Conservation (phyloP, 202 grass and related monocot genomes). For the Schoenoplectus triqueter region DNA sequence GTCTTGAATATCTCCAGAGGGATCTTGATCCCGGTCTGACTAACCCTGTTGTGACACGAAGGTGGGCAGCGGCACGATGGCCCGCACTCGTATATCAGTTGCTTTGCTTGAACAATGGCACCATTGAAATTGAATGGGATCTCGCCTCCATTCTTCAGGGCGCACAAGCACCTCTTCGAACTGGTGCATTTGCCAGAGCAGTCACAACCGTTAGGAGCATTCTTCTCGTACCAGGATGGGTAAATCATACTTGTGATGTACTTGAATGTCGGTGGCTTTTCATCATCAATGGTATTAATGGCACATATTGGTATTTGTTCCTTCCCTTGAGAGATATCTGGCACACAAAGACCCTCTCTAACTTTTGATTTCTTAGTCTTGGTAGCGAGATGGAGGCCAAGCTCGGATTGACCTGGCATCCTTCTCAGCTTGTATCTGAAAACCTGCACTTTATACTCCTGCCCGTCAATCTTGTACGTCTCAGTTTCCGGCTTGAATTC, state of each 20-base stretch:
- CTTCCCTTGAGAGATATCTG: slow-evolving; percentile 72
- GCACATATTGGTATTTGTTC: slow-evolving; percentile 79
- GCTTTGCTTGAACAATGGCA: slow-evolving; percentile 68
- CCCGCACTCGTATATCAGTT: slow-evolving; percentile 82
- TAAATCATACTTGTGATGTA: slow-evolving; percentile 68
- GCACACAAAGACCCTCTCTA: slow-evolving; percentile 70
- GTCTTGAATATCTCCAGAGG: slow-evolving; percentile 76
- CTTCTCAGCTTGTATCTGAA: slow-evolving; percentile 72
- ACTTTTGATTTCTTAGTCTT: slow-evolving; percentile 69
- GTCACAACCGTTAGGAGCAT: slow-evolving; percentile 62
- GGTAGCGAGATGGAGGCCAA: slow-evolving; percentile 68
- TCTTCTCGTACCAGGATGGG: slow-evolving; percentile 65
- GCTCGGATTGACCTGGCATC: slow-evolving; percentile 75
- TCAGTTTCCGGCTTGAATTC: slow-evolving; percentile 50
- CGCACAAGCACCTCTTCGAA: slow-evolving; percentile 70
- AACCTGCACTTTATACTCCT: slow-evolving; percentile 45
- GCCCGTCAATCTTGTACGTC: slow-evolving; percentile 41
- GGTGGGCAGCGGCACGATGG: slow-evolving; percentile 77
- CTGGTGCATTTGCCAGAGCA: slow-evolving; percentile 61
- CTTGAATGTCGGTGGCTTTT: slow-evolving; percentile 57
- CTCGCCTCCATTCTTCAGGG: slow-evolving; percentile 77
- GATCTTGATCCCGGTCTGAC: slow-evolving; percentile 67
- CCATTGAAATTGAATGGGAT: slow-evolving; percentile 77
- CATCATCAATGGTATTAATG: slow-evolving; percentile 71
- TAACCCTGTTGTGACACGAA: slow-evolving; percentile 71